Percentiles rank a stretch among this genome's conserved stretches.
These are phyloP conservation scores for Talaromyces sp. DNA, from an alignment of 2,329 filamentous ascomycete genomes.

Conservation along the genomic window DNA sequence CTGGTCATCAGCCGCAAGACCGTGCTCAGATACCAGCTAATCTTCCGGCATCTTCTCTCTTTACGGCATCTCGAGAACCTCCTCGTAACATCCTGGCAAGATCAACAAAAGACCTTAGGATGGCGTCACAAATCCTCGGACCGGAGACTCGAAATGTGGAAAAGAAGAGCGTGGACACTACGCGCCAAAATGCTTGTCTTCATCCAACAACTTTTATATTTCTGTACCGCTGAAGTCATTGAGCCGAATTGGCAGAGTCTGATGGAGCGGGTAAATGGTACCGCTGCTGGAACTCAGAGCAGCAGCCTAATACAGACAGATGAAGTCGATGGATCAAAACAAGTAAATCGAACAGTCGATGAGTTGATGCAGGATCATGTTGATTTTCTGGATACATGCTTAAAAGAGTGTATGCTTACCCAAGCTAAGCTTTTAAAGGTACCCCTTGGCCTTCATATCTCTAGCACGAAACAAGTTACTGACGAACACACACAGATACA, in stretches of 20 bases:
- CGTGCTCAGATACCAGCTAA: slow-evolving; percentile 90
- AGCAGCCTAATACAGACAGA: slow-evolving; percentile 28
- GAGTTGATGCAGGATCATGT: slow-evolving; percentile 99
- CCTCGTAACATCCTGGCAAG: slow-evolving; percentile 83
- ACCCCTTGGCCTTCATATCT: slow-evolving; percentile 22
- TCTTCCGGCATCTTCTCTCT: slow-evolving; percentile 91
- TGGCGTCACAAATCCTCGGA: slow-evolving; percentile 80
- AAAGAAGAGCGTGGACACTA: slow-evolving; percentile 85
- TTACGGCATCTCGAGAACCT: slow-evolving; percentile 85
- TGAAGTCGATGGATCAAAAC: slow-evolving; percentile 35
- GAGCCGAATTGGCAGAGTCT: slow-evolving; percentile 95
- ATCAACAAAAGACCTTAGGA: slow-evolving; percentile 73
- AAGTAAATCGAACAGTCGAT: slow-evolving; percentile 78
- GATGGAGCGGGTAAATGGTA: slow-evolving; percentile 75
- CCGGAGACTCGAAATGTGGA: slow-evolving; percentile 80
- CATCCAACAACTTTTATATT: slow-evolving; percentile 93
- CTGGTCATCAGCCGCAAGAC: slow-evolving; percentile 95
- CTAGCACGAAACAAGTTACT: neutral
- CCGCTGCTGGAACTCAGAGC: slow-evolving; percentile 43
- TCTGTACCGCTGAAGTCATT: slow-evolving; percentile 94
- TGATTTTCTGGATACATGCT: slow-evolving; percentile 92
- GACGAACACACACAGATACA: slow-evolving; percentile 66
- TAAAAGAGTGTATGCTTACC: slow-evolving; percentile 98
- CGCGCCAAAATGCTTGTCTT: slow-evolving; percentile 94
- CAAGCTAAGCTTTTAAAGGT: slow-evolving; percentile 92